Evolutionary conservation across 441 rosid species (phyloP).

Genomic region (Aleurites moluccanus): DNA sequence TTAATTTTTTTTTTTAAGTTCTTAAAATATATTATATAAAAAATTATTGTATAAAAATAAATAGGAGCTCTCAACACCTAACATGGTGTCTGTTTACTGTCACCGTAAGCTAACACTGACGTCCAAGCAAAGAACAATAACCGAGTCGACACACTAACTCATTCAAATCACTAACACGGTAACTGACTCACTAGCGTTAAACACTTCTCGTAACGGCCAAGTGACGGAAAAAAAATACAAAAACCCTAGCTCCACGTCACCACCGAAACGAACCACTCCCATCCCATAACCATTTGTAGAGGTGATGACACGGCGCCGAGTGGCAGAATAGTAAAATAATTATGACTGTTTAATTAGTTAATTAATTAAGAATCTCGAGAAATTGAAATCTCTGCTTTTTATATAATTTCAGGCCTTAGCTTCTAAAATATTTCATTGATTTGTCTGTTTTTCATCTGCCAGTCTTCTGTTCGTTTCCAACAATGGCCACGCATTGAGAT

Average conservation of each 20-base stretch:
- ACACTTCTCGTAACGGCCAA: conserved; percentile 27
- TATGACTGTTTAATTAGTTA: too few species aligned
- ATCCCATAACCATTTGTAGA: background rate
- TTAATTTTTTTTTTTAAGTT: too few species aligned
- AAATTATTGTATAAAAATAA: too few species aligned
- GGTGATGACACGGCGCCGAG: background rate
- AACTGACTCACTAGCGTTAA: background rate
- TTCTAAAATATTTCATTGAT: conserved; percentile 1
- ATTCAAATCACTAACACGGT: background rate
- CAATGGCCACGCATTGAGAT: conserved; percentile 2
- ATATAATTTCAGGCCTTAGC: background rate
- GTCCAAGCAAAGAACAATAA: background rate
- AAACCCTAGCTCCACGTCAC: conserved; percentile 22
- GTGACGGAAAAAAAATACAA: conserved; percentile 22
- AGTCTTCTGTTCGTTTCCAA: conserved; percentile 23
- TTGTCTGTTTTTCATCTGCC: conserved; percentile 1
- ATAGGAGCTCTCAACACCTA: too few species aligned
- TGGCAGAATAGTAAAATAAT: conserved; percentile 18
- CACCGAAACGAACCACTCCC: background rate
- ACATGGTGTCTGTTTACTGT: background rate
- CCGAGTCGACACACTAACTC: background rate
- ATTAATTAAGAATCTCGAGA: background rate
- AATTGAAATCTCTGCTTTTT: background rate
- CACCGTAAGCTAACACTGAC: background rate
- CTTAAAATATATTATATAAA: too few species aligned